Evolutionary conservation across 768 basidiomycete species (phyloP), one percentile per base, ranked within the genome.

Genomic region (Boletus vermiculosoides): DNA sequence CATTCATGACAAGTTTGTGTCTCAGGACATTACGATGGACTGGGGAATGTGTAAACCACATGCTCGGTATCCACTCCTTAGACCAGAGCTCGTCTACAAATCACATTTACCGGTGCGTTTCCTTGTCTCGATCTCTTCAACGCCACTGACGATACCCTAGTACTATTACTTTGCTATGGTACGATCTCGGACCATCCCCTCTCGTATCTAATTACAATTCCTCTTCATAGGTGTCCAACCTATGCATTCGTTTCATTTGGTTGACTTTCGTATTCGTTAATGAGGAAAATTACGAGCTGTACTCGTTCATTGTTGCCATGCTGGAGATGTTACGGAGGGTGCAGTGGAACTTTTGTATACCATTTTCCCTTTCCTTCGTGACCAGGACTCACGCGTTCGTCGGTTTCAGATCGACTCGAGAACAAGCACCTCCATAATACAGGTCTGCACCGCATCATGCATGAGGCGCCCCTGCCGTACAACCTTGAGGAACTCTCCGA

Each of bases 381-480:
- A 23, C 18, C 20, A 31, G 20, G 18, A 25, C 54, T 59, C 3
- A 34, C 9, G 16, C 23, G 13, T 34, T 63, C 49, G 13, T 39
- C 4, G 34, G 8, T 45, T 33, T 18, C 61, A 91, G 87, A 83
- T 71, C 90, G 91, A 62, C 73, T 92, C 41, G 91, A 95, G 71
- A 94, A 90, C 73, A 94, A 97, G 73, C 94, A 97, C 61, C 74
- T 95, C 28, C 90, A 91, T 77, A 97, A 97, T 70, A 84, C 90
- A 71, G 92, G 92, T 79, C 90, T 93, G 63, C 94, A 92, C 70
- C 91, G 94, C 23, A 84, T 90, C 42, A 92, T 89, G 2, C 80
- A 87, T 25, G 93, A 97, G 65, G 84, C 93, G 15, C 89, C 92
- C 0, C 73, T 97, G 34, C 93, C 92, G 2, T 96, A 95, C 70